Evolutionary conservation across 495 filamentous ascomycete genomes (phyloP), one percentile per base, ranked within the genome.

Genomic region (Entonaema liquescens): DNA sequence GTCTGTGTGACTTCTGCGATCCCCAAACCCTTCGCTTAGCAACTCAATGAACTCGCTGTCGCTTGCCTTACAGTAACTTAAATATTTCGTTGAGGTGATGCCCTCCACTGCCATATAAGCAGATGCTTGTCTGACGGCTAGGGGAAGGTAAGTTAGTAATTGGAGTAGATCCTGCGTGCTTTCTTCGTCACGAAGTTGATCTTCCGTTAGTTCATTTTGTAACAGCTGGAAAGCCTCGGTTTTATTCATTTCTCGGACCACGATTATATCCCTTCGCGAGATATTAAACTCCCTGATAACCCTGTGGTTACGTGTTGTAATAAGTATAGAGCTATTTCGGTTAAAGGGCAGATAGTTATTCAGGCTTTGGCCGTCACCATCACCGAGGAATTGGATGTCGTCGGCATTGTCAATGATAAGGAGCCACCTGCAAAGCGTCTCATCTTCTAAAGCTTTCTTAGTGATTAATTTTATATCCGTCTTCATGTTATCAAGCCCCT

Each of bases 321-420:
- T 75, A 13, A 84, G 58, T 19, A 84, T 78, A 1, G 76, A 79
- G 9, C 83, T 81, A 49, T 76, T 70, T 0, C 26, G 35, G 73
- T 61, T 78, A 59, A 67, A 75, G 55, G 83, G 83, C 7, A 86
- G 66, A 66, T 81, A 79, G 5, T 74, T 25, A 2, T 54, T 9
- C 3, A 74, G 59, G 5, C 38, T 15, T 4, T n/a, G 1, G 15
- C 19, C 2, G 2, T n/a, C 9, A 1, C 15, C 15, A 5, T 8
- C 3, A 21, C 17, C 40, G 55, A 81, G 74, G 21, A 83, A 36
- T 9, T 77, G 69, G 15, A 68, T 52, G 74, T 87, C 80, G 68
- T 88, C 84, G 21, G 80, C 83, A 54, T 85, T 87, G 70, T 89
- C 86, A 52, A 87, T 68, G 42, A 87, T 76, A 25, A 88, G 60